Base-by-base conservation (phyloP, 352 stramenopile species). In the Phytopythium boreale region DNA sequence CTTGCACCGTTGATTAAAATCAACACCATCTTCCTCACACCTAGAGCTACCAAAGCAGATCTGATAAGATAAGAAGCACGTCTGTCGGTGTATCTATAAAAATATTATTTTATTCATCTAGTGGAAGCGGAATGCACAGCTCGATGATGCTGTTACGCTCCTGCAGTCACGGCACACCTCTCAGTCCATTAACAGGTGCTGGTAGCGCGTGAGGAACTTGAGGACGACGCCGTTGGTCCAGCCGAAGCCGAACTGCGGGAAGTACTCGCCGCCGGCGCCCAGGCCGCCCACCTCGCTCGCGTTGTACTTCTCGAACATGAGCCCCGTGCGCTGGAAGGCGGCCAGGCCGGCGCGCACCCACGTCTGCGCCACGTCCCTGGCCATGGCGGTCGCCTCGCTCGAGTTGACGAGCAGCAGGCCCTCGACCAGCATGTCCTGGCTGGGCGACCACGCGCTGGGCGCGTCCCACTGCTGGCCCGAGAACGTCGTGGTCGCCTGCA, bases 281-380 rank as follows among this genome's bases (percentile, higher is more conserved):
- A 91, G 70, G 0, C 77, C 78, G 34, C 87, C 87, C 5, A 88
- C 58, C 39, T 87, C 76, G 10, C 73, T 78, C 26, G 86, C 80
- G 63, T 96, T 90, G 70, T 95, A 96, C 77, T 97, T 97, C 63
- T 97, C 89, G 64, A 90, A 95, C 88, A 97, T 96, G 58, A 89
- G 69, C 15, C 84, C 82, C 27, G 81, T 92, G 51, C 87, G 68
- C 39, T 77, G 74, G 74, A 74, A 97, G 43, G 80, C 89, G 10
- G 61, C 66, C 24, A 93, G 63, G 62, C 79, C 82, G n/a, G 87
- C 71, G 11, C 76, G 56, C 27, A 88, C 77, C 86, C 87, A 97
- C 22, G 60, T 82, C 75, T 77, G 76, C 29, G 79, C 64, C 29
- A 95, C 59, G 39, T 78, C 63, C 2, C 74, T 74, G 10, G 84